Evolutionary conservation across 2,329 filamentous ascomycete species (phyloP).

Genomic region (Chaetomium sp.): DNA sequence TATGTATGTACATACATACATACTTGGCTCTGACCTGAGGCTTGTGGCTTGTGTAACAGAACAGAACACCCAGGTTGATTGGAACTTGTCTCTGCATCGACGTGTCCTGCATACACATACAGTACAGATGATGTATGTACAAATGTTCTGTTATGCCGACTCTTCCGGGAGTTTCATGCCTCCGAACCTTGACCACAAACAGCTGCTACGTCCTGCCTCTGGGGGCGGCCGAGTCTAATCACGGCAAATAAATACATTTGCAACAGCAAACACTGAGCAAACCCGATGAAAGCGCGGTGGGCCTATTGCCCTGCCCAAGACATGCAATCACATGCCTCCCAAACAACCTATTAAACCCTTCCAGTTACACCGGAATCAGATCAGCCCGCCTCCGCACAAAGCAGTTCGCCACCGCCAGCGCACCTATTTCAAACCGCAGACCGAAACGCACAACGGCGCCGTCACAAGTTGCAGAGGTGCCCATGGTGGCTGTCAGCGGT

Average conservation of each 20-base stretch:
- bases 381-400: neutral
- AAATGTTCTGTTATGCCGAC: neutral
- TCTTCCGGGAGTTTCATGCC: neutral
- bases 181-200: neutral
- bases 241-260: neutral
- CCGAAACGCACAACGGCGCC: neutral
- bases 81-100: neutral
- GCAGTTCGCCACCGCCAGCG: slow-evolving; percentile 6
- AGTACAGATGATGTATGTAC: too few relatives aligned
- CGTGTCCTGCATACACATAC: too few relatives aligned
- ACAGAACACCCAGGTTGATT: neutral
- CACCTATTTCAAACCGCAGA: neutral
- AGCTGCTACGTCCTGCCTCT: neutral
- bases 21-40: neutral
- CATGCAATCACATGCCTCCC: neutral
- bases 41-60: neutral
- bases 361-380: neutral
- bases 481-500: neutral
- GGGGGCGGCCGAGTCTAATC: neutral
- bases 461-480: neutral
- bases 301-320: too few relatives aligned
- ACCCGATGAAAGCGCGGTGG: too few relatives aligned
- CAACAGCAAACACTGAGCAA: neutral
- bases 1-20: too few relatives aligned
- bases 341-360: too few relatives aligned